A percentile compares a stretch with the other conserved stretches of the same genome.
These are phyloP conservation scores for Phytophthora brassicae DNA, from an alignment of 352 stramenopile genomes.

Conservation along the genomic window DNA sequence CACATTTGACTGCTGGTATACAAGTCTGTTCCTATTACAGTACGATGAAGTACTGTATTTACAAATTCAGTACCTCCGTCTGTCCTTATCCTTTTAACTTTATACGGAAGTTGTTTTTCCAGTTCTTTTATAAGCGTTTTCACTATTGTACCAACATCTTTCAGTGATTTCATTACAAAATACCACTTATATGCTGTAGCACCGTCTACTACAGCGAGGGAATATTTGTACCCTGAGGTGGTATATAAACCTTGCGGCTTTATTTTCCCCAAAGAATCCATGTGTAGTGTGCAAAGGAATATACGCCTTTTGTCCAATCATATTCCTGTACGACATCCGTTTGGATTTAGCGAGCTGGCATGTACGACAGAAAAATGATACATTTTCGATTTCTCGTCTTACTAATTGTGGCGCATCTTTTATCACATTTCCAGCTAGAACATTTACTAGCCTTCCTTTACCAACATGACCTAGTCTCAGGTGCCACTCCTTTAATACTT, in stretches of 20 bases:
- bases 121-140: background rate
- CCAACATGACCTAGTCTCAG: conserved; percentile 8
- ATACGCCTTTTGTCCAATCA: background rate
- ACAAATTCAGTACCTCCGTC: conserved; percentile 13
- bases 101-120: background rate
- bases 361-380: conserved; percentile 6
- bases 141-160: background rate
- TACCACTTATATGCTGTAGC: conserved; percentile 14
- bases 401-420: background rate
- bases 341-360: conserved; percentile 1
- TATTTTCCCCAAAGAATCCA: background rate
- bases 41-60: background rate
- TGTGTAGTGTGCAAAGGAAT: background rate
- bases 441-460: background rate
- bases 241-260: background rate
- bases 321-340: conserved; percentile 15
- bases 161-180: conserved; percentile 15
- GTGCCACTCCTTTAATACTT: conserved; percentile 7
- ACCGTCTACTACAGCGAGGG: background rate
- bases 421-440: background rate
- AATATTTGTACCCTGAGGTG: background rate
- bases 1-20: conserved; percentile 10
- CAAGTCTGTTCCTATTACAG: background rate
- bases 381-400: background rate
- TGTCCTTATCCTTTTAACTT: background rate